Conservation (phyloP, 129 eudicot species). For the Centaurea solstitialis region DNA sequence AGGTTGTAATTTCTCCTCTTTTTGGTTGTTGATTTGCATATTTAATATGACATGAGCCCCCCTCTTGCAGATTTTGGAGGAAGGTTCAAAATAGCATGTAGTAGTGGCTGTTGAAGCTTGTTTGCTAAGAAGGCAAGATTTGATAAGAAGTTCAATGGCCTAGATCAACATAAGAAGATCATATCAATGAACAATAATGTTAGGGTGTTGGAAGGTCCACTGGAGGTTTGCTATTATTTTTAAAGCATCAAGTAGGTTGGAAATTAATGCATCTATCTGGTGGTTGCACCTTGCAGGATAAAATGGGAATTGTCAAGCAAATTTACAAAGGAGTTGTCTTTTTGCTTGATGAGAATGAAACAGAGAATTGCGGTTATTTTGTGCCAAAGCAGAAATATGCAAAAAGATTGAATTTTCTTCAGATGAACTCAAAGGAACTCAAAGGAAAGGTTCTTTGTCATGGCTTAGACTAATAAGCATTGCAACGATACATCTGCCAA, state of each 20-base stretch:
- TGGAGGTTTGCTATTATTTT: conserved; percentile 52
- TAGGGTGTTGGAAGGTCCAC: conserved; percentile 78
- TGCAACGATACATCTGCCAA: no score
- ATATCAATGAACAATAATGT: conserved; percentile 59
- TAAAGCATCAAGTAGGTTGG: background rate
- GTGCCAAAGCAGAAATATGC: conserved; percentile 65
- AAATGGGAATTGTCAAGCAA: conserved; percentile 65
- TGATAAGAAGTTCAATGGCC: conserved; percentile 62
- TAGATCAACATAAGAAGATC: conserved; percentile 59
- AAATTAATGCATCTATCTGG: background rate
- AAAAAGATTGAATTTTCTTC: conserved; percentile 61
- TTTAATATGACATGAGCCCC: conserved; percentile 11
- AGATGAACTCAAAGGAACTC: conserved; percentile 23
- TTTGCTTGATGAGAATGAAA: conserved; percentile 61
- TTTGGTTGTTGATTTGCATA: background rate
- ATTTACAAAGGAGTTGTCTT: conserved; percentile 78
- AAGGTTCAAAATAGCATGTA: conserved; percentile 53
- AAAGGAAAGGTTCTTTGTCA: conserved; percentile 52
- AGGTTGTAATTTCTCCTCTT: conserved; percentile 44
- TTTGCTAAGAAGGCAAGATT: conserved; percentile 49
- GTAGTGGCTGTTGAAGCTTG: conserved; percentile 52
- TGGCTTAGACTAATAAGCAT: background rate
- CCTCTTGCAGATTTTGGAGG: conserved; percentile 53
- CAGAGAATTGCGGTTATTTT: conserved; percentile 74
- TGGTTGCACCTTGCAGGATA: conserved; percentile 55